These are phyloP conservation scores for Lepraria neglecta DNA, from an alignment of 495 filamentous ascomycete genomes.

Conservation along the genomic window DNA sequence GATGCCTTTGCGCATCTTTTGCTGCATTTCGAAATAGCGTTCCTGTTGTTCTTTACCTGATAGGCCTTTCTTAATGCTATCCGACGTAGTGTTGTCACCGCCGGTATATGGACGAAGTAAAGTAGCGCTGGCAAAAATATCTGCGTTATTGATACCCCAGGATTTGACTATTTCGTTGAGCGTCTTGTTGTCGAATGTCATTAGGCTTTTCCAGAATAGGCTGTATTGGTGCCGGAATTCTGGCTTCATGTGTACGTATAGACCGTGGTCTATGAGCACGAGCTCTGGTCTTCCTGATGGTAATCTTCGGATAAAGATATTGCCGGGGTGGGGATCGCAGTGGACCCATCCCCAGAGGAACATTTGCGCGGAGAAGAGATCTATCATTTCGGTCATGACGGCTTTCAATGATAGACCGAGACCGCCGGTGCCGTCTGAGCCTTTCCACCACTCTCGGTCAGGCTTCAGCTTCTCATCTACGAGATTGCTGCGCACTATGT, in stretches of 20 bases:
- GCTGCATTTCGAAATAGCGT: constrained; percentile 77
- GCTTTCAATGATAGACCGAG: constrained; percentile 74
- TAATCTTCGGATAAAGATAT: constrained; percentile 87
- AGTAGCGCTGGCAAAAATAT: constrained; percentile 86
- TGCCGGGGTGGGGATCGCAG: constrained; percentile 94
- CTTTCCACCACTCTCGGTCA: constrained; percentile 71
- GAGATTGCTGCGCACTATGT: constrained; percentile 40
- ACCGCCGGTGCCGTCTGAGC: constrained; percentile 61
- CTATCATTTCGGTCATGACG: constrained; percentile 93
- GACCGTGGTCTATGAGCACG: constrained; percentile 91
- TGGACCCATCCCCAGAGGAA: constrained; percentile 92
- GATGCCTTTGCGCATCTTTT: constrained; percentile 74
- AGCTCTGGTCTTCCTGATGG: constrained; percentile 78
- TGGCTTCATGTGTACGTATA: constrained; percentile 86
- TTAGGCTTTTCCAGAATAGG: constrained; percentile 84
- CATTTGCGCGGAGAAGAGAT: constrained; percentile 92
- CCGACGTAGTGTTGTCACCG: constrained; percentile 60
- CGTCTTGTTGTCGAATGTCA: constrained; percentile 87
- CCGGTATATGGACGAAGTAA: constrained; percentile 86
- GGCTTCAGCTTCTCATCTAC: constrained; percentile 61
- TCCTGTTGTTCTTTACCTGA: constrained; percentile 47
- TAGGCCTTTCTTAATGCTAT: constrained; percentile 55
- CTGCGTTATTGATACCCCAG: constrained; percentile 84
- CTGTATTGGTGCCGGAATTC: constrained; percentile 85
- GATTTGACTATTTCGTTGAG: constrained; percentile 59